Percentiles rank a stretch among this genome's conserved stretches.
Conservation (phyloP, 257 asterid species). For the Solanum ossicruentum region DNA sequence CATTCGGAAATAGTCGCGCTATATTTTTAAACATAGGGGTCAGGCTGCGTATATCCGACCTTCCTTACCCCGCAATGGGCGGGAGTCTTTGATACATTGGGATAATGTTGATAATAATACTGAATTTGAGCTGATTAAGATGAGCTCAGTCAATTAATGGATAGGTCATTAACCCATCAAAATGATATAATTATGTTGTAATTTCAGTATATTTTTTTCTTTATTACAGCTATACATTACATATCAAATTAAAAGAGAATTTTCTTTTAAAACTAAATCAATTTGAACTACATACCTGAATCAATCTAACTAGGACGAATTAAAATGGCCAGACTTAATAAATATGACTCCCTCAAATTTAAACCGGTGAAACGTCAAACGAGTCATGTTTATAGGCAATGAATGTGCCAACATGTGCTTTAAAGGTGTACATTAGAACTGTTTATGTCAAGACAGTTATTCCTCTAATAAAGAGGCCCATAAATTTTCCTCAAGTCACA, state of each 20-base stretch:
- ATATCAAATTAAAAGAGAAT: too few species aligned
- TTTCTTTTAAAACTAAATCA: too few species aligned
- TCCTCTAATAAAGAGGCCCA: background rate
- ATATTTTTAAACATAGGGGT: too few species aligned
- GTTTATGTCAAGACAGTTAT: background rate
- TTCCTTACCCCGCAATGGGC: too few species aligned
- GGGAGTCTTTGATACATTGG: too few species aligned
- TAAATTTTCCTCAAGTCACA: background rate
- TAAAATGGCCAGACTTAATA: background rate
- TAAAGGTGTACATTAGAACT: background rate
- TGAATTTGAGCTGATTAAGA: fast-evolving
- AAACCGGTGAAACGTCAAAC: too few species aligned
- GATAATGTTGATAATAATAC: too few species aligned
- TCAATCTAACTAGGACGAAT: background rate
- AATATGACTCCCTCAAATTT: background rate
- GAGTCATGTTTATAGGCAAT: background rate
- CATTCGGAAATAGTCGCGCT: too few species aligned
- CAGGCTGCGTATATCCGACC: too few species aligned
- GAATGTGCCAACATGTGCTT: background rate
- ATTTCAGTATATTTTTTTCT: background rate
- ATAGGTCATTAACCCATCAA: background rate
- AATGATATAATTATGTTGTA: background rate
- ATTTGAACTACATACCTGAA: background rate
- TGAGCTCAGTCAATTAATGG: background rate
- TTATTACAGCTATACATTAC: too few species aligned